Conservation (phyloP, 768 basidiomycete species). For the Melanogaster broomeanus region DNA sequence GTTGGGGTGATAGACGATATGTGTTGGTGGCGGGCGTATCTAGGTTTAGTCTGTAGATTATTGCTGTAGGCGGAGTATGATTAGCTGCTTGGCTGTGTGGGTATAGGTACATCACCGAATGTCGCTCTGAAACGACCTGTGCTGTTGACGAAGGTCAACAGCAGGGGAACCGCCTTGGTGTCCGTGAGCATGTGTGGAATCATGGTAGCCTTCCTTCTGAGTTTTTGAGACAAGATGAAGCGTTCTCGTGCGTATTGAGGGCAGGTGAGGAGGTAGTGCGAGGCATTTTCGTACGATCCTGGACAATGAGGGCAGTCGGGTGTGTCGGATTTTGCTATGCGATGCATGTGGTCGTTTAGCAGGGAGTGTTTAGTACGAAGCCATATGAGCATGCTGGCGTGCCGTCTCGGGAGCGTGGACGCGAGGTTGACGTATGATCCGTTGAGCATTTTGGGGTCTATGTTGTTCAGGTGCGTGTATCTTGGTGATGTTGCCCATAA, state of each 20-base stretch:
- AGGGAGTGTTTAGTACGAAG: constrained; percentile 35
- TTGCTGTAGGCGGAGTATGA: no score
- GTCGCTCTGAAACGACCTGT: constrained; percentile 1
- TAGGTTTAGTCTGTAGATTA: not conserved
- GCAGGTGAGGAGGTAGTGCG: constrained; percentile 19
- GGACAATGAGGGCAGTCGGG: constrained; percentile 20
- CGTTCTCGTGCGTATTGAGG: constrained; percentile 1
- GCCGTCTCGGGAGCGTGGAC: constrained; percentile 4
- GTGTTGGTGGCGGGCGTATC: no score
- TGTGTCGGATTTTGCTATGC: constrained; percentile 10
- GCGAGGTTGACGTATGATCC: not conserved
- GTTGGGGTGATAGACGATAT: no score
- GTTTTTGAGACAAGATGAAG: no score
- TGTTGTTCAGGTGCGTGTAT: not conserved
- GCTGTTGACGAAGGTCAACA: constrained; percentile 3
- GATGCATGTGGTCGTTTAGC: constrained; percentile 32
- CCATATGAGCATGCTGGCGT: constrained; percentile 26
- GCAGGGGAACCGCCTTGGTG: not conserved
- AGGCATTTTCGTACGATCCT: constrained; percentile 5
- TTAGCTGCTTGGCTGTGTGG: no score
- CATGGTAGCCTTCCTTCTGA: no score
- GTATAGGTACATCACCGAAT: constrained; percentile 1
- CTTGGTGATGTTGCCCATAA: not conserved
- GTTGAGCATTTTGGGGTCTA: not conserved
- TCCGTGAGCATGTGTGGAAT: not conserved